Conservation (phyloP, 495 filamentous ascomycete species). For the Podospora conica region DNA sequence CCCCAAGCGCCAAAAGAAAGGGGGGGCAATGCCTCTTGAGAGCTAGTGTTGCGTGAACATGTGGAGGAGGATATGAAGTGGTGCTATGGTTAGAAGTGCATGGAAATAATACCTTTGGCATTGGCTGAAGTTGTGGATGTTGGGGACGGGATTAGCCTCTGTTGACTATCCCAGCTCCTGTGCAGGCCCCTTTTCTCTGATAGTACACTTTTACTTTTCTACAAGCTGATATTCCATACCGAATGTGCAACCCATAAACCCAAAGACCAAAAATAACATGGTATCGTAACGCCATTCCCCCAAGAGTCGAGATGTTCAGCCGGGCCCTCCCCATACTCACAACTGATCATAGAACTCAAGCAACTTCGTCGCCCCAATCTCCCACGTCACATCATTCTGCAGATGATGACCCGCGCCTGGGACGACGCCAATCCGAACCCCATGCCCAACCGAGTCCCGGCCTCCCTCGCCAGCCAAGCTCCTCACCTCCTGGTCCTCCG, state of each 20-base stretch:
- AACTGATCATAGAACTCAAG: constrained; percentile 31
- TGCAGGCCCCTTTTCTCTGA: not conserved
- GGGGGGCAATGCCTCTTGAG: not conserved
- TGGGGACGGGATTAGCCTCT: not conserved
- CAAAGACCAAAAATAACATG: not conserved
- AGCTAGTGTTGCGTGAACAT: not conserved
- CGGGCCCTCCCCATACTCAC: not conserved
- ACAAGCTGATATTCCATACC: not conserved
- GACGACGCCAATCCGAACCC: constrained; percentile 32
- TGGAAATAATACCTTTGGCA: not conserved
- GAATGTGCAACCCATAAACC: not conserved
- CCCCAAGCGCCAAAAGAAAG: not conserved
- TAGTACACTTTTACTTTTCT: not conserved
- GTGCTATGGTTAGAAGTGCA: not conserved
- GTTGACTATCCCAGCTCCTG: not conserved
- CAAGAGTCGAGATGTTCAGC: constrained; percentile 3
- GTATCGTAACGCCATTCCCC: not conserved
- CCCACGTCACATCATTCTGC: constrained; percentile 40
- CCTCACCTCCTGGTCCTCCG: constrained; percentile 59
- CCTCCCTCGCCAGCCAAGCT: constrained; percentile 12
- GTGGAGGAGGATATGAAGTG: not conserved
- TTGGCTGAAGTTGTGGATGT: not conserved
- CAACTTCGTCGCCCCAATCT: constrained; percentile 33
- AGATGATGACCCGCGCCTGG: constrained; percentile 39
- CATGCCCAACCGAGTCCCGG: constrained; percentile 18